Evolutionary conservation across 2,329 filamentous ascomycete species (phyloP).

Genomic region (Nectriaceae sp.): DNA sequence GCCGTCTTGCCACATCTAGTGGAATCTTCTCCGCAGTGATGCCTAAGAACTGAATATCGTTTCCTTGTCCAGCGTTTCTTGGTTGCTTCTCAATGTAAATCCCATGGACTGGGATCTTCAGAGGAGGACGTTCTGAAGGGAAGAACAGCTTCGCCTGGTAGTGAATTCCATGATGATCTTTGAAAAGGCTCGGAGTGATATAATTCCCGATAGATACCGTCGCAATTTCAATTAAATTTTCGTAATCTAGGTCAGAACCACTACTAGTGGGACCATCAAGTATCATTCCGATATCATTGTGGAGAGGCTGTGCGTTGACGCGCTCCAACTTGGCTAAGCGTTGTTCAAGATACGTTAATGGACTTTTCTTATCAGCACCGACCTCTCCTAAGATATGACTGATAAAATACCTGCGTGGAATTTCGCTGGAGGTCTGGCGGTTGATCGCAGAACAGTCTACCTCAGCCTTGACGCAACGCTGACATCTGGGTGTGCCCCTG

Average conservation of each 20-base stretch:
- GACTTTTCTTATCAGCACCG: not conserved
- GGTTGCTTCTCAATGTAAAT: slow-evolving; percentile 14
- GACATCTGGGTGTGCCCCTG: slow-evolving; percentile 13
- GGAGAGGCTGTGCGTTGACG: not conserved
- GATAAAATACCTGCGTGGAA: slow-evolving; percentile 12
- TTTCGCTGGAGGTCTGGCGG: slow-evolving; percentile 11
- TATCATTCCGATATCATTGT: not conserved
- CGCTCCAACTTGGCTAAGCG: not conserved
- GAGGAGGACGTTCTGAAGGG: slow-evolving; percentile 21
- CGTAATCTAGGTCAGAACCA: not conserved
- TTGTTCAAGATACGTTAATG: not conserved
- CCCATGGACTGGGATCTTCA: slow-evolving; percentile 22
- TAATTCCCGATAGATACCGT: not conserved
- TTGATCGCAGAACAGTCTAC: slow-evolving; percentile 14
- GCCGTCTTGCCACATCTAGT: slow-evolving; percentile 14
- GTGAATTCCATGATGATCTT: not conserved
- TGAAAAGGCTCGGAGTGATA: not conserved
- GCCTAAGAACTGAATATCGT: slow-evolving; percentile 5
- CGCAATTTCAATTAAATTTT: not conserved
- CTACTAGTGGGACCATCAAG: not conserved
- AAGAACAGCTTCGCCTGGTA: slow-evolving; percentile 22
- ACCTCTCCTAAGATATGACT: not conserved
- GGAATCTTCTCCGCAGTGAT: slow-evolving; percentile 15
- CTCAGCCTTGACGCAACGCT: slow-evolving; percentile 13
- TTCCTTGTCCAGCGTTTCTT: slow-evolving; percentile 8